Base-by-base conservation (phyloP, 129 eudicot species). In the Saussurea involucrata region DNA sequence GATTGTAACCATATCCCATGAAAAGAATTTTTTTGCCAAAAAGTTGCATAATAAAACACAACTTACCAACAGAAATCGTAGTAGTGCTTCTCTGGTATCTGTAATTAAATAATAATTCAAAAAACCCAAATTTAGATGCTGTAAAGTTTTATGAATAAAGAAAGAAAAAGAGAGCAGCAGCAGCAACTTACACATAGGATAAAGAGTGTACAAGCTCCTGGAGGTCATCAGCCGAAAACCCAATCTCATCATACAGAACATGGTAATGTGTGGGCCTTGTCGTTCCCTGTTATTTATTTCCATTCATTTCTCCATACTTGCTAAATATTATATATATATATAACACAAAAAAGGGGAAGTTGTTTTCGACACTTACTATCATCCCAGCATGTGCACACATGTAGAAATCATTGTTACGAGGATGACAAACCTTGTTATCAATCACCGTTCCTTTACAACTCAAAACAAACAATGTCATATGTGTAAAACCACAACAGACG, bases 61-160 rank as follows among this genome's bases (percentile, higher is more conserved):
- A 12, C 83, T 82, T 80, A 93, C 98, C 98, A 42, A 88, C 89
- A 78, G 97, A 93, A 18, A 93, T 93, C 3, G 98, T 97, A 63
- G 92, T 91, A 0, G 97, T 93, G 81, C 98, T 90, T 60, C 98
- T 86, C 82, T 93, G 98, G 80, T 88, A 93, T 70, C 98, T 93
- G 91, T 11, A 83, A 17, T 6, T 8, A 36, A 36, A 49, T 49
- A 49, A 72, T 34, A 17, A 72, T 77, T 15, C 28, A 55, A 76
- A 5, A 17, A n/a, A 31, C 21, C n/a, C 1, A 24, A 34, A 34
- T 34, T 53, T 15, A 78, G 44, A 67, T 66, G 42, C 6, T n/a
- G 10, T 57, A 77, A 25, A 37, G 22, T 8, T 9, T 4, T 42
- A n/a, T 44, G 3, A 9, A 12, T 15, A 24, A 58, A 4, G 15